phyloP scores from a whole-genome alignment of 2,329 filamentous ascomycete genomes.

The Phoma sp. region DNA sequence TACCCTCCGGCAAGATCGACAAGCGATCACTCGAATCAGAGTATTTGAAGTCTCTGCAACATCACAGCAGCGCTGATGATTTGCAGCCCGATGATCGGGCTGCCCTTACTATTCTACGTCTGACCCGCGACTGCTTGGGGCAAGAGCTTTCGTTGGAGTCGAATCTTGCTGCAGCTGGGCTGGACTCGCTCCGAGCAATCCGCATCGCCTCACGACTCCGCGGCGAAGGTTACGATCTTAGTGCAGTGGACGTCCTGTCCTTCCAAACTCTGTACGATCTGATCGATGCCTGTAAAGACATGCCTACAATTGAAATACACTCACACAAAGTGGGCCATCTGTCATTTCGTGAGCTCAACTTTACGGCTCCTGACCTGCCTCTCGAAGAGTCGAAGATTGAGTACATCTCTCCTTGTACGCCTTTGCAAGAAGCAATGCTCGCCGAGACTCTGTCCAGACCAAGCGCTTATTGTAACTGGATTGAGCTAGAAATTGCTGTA shows the following conservation, averaged over 20 bases:
- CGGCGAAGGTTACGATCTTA: conserved; percentile 60
- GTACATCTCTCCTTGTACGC: conserved; percentile 67
- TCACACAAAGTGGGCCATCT: neutral
- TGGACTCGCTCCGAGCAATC: conserved; percentile 72
- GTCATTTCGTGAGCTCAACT: neutral
- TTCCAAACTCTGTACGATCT: conserved; percentile 55
- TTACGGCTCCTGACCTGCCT: neutral
- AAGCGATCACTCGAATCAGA: conserved; percentile 66
- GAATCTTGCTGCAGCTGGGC: conserved; percentile 60
- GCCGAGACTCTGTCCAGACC: conserved; percentile 69
- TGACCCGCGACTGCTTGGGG: conserved; percentile 54
- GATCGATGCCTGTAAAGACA: conserved; percentile 25
- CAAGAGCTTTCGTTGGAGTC: conserved; percentile 47
- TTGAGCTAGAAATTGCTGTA: conserved; percentile 66
- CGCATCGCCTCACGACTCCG: conserved; percentile 70
- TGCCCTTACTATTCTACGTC: conserved; percentile 45
- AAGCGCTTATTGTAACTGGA: conserved; percentile 77
- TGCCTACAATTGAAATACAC: neutral
- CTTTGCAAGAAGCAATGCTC: conserved; percentile 81
- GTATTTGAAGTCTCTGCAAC: conserved; percentile 51
- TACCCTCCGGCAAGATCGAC: conserved; percentile 86
- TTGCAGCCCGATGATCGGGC: conserved; percentile 20
- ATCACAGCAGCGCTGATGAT: conserved; percentile 17
- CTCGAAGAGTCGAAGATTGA: conserved; percentile 16
- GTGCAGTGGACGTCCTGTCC: conserved; percentile 67